Evolutionary conservation across 306 rosid species (phyloP).

Genomic region (Cyclanthera cordifolia): DNA sequence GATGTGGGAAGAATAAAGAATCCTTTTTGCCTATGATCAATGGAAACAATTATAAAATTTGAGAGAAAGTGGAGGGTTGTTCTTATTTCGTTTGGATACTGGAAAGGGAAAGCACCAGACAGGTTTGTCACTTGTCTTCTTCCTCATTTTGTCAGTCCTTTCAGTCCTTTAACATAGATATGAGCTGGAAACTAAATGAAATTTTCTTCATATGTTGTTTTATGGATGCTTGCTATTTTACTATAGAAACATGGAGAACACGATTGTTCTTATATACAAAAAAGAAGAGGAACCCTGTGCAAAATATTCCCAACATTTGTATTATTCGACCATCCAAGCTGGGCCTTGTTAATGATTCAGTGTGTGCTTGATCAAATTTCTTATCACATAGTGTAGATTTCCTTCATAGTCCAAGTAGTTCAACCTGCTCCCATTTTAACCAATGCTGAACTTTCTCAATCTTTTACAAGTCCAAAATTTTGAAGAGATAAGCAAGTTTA

Average conservation of each 20-base stretch:
- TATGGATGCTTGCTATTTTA: not conserved
- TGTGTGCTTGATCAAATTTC: constrained; percentile 40
- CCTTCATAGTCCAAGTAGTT: constrained; percentile 79
- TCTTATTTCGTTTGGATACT: not conserved
- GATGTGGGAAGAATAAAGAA: no score
- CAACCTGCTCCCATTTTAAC: constrained; percentile 42
- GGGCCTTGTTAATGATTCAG: not conserved
- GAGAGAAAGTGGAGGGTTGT: not conserved
- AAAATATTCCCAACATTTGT: not conserved
- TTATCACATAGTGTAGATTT: constrained; percentile 69
- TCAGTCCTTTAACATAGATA: not conserved
- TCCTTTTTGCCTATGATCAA: not conserved
- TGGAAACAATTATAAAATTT: not conserved
- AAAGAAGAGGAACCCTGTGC: no score
- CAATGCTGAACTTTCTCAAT: constrained; percentile 1
- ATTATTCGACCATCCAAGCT: not conserved
- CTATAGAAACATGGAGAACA: not conserved
- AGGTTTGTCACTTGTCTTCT: not conserved
- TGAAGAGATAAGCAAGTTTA: not conserved
- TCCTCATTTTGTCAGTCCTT: not conserved
- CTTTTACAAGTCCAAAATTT: not conserved
- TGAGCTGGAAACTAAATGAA: not conserved
- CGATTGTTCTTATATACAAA: no score
- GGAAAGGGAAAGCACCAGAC: not conserved
- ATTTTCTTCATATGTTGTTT: no score